Evolutionary conservation across 805 yeast genomes (phyloP).

Genomic region (Cyberlindnera bimundalis): DNA sequence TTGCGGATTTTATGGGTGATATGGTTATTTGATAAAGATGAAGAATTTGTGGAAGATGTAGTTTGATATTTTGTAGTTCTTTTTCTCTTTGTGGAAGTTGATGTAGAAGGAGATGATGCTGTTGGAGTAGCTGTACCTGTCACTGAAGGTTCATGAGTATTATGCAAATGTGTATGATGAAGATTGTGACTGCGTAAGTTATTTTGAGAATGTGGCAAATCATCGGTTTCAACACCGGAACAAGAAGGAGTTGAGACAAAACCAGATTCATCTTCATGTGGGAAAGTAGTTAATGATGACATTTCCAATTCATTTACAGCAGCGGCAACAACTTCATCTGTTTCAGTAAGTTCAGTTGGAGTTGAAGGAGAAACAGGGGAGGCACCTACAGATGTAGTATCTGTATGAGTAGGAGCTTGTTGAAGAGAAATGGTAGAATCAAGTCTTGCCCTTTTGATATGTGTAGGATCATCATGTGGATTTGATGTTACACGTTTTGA

Average conservation of each 20-base stretch:
- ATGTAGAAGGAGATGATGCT: conserved; percentile 4
- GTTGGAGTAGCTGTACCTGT: conserved; percentile 10
- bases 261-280: conserved; percentile 6
- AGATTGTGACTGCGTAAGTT: neutral
- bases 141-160: conserved; percentile 5
- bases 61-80: neutral
- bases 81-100: neutral
- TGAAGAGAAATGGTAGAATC: conserved; percentile 21
- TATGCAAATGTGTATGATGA: conserved; percentile 6
- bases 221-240: neutral
- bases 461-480: conserved; percentile 15
- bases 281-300: conserved; percentile 9
- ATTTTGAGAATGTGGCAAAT: neutral
- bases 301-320: conserved; percentile 16
- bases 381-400: conserved; percentile 14
- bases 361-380: conserved; percentile 13
- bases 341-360: conserved; percentile 10
- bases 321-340: conserved; percentile 14
- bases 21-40: neutral
- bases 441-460: conserved; percentile 33
- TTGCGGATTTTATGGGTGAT: conserved; percentile 21
- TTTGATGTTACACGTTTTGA: conserved; percentile 22
- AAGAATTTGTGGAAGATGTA: conserved; percentile 3
- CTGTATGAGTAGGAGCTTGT: conserved; percentile 8
- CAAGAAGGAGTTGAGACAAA: conserved; percentile 17